Base-by-base conservation (phyloP, 768 basidiomycete species). In the Glaciozyma martinii region DNA sequence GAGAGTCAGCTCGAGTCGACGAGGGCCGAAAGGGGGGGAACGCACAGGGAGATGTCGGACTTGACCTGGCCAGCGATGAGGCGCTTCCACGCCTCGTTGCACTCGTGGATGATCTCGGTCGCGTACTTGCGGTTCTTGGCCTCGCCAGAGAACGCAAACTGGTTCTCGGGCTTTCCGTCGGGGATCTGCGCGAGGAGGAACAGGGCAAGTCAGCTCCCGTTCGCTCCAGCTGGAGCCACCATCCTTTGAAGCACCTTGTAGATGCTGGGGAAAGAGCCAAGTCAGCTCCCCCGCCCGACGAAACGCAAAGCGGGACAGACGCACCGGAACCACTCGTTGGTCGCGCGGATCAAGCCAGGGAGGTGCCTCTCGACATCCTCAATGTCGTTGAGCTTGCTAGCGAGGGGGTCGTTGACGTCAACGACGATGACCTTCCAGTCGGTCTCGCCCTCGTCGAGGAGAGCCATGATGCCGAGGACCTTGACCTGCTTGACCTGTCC, bases 381-480 rank as follows among this genome's bases (percentile, higher is more conserved):
- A 62, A 98, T 89, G 78, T 99, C 95, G 78, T 98, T 99, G 75
- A 99, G 83, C 78, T 94, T 90, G 76, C 88, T 81, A 21, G 95
- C 95, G 66, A 98, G 86, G 50, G 95, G 94, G 77, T 98, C 95
- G 72, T 85, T 84, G 67, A 95, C 84, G 76, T 98, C 95, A 71
- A 98, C 90, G 76, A 94, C 95, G 78, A 99, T 85, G 80, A 99
- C 89, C 80, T 99, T 99, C 95, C 95, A 99, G 81, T 98, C 95
- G 71, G 95, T 98, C 81, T 98, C 95, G 74, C 95, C 95, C 77
- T 98, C 95, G 76, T 99, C 95, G 71, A 98, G 86, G 64, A 98
- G 82, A 63, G 95, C 95, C 94, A 98, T 98, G 84, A 98, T 94
- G 67, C 95, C 95, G 74, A 99, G 89, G 71, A 99, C 89, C 82